Conservation (phyloP, 2,329 filamentous ascomycete species). For the Laburnicola sp. region DNA sequence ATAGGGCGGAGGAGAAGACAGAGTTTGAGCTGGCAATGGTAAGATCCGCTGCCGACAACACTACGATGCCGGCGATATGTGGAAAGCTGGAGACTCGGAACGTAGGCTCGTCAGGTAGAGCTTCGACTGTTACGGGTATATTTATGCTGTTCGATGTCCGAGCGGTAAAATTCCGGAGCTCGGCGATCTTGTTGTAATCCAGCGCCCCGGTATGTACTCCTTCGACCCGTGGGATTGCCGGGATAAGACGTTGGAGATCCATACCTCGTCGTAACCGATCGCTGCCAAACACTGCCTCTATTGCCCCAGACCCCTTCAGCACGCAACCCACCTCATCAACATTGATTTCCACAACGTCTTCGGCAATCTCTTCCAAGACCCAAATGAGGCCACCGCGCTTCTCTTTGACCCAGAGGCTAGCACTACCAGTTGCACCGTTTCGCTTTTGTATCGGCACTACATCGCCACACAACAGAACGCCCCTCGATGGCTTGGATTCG, state of each 20-base stretch:
- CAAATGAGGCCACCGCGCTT: slow-evolving; percentile 92
- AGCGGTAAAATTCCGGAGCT: slow-evolving; percentile 81
- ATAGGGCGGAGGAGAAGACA: slow-evolving; percentile 89
- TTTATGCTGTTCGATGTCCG: slow-evolving; percentile 75
- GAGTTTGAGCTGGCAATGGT: slow-evolving; percentile 90
- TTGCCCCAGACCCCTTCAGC: slow-evolving; percentile 70
- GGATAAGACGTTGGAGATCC: slow-evolving; percentile 77
- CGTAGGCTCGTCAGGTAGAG: slow-evolving; percentile 68
- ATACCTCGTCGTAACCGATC: slow-evolving; percentile 67
- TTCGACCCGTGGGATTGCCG: slow-evolving; percentile 76
- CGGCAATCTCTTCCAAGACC: slow-evolving; percentile 96
- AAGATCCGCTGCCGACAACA: slow-evolving; percentile 77
- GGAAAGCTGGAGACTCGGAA: slow-evolving; percentile 91
- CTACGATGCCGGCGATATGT: slow-evolving; percentile 95
- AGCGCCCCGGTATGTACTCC: slow-evolving; percentile 72
- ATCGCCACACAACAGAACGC: slow-evolving; percentile 91
- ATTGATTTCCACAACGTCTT: slow-evolving; percentile 79
- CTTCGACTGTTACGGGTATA: slow-evolving; percentile 81
- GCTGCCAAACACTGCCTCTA: slow-evolving; percentile 82
- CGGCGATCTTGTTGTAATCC: slow-evolving; percentile 74
- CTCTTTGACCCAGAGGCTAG: slow-evolving; percentile 98
- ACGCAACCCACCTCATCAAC: slow-evolving; percentile 79
- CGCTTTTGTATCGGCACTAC: slow-evolving; percentile 98
- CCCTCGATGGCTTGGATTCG: slow-evolving; percentile 74
- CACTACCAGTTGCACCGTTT: slow-evolving; percentile 87